These are phyloP conservation scores for Schizosaccharomyces osmophilus DNA, from an alignment of 805 yeast species.

Conservation along the genomic window DNA sequence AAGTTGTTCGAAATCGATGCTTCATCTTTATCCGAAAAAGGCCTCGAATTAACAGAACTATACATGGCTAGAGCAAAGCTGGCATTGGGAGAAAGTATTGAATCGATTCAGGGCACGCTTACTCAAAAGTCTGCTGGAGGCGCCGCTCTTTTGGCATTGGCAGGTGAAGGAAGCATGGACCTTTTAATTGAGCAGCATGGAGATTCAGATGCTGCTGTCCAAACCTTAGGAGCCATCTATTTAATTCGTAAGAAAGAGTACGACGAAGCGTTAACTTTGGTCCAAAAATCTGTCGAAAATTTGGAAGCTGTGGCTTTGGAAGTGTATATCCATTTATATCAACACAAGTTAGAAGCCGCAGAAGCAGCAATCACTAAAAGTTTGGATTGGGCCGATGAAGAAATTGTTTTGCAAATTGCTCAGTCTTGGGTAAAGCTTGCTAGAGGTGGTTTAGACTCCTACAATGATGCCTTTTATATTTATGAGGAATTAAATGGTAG, in stretches of 20 bases:
- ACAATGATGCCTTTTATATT: background rate
- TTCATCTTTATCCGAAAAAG: background rate
- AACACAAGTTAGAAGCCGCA: slow-evolving; percentile 11
- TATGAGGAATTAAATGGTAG: background rate
- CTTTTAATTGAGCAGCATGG: background rate
- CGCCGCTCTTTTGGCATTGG: background rate
- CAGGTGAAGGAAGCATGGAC: background rate
- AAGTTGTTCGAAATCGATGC: background rate
- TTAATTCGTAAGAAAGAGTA: background rate
- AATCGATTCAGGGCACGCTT: background rate
- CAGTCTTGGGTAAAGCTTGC: background rate
- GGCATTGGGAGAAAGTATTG: background rate
- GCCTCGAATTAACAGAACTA: background rate
- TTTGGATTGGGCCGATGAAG: slow-evolving; percentile 1
- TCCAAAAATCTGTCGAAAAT: background rate
- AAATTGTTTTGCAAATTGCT: background rate
- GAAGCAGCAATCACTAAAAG: slow-evolving; percentile 4
- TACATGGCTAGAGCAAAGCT: background rate
- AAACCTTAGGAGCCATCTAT: background rate
- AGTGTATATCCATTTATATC: background rate
- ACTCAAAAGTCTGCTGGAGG: background rate
- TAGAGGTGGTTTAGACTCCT: background rate
- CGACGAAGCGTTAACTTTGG: background rate
- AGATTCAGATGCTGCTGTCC: background rate
- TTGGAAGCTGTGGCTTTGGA: slow-evolving; percentile 1